Evolutionary conservation across 768 basidiomycete species (phyloP).

Genomic region (Dioszegia hungarica): DNA sequence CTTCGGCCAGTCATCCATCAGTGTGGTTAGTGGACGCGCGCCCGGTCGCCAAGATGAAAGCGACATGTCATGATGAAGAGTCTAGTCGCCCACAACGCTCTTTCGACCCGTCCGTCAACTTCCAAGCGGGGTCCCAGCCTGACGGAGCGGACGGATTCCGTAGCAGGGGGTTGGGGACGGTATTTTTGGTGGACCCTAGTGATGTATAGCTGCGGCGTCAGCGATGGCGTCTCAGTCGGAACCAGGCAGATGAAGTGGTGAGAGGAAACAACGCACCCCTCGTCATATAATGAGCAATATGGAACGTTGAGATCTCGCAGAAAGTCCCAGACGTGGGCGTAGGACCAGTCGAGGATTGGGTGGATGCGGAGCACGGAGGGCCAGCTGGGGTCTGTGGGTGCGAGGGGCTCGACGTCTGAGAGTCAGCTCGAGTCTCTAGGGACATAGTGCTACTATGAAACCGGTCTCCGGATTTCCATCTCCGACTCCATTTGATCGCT

Average conservation of each 20-base stretch:
- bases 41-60: no score
- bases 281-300: conserved; percentile 84
- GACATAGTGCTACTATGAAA: no score
- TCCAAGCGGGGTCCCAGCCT: conserved; percentile 43
- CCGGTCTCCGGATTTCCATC: no score
- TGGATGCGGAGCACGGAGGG: conserved; percentile 84
- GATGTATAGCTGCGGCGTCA: conserved; percentile 77
- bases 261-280: conserved; percentile 60
- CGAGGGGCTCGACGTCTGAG: conserved; percentile 23
- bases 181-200: conserved; percentile 90
- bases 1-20: no score
- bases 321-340: conserved; percentile 83
- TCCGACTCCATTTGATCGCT: no score
- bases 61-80: conserved; percentile 10
- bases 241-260: neutral
- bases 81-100: conserved; percentile 31
- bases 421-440: neutral
- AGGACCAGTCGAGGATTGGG: conserved; percentile 94
- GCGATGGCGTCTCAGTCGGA: neutral
- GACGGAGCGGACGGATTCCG: neutral
- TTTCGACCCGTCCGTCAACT: conserved; percentile 27
- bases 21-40: no score
- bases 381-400: conserved; percentile 82
- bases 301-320: conserved; percentile 67
- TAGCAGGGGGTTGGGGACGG: conserved; percentile 77